Evolutionary conservation across 2,329 filamentous ascomycete genomes (phyloP), one percentile per base, ranked within the genome.

Genomic region (Raffaelea ambrosiae): DNA sequence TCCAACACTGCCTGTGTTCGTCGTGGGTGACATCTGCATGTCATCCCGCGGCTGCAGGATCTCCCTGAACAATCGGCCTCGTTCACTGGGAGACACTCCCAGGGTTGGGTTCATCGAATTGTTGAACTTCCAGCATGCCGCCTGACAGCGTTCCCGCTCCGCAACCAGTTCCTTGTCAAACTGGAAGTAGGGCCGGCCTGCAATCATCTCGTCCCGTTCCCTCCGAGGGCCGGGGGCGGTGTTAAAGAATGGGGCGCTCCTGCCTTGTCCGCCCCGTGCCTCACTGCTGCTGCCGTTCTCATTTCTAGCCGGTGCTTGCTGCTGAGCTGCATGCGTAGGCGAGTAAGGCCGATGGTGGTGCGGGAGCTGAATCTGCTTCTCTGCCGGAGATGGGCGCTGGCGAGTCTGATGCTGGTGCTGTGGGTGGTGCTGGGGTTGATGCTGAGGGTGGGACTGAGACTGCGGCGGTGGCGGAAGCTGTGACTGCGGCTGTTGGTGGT

Each of bases 151-250:
- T 60, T 93, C 83, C n/a, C 91, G 84, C 58, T 96, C 90, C 19
- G 86, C 74, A 14, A 86, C 76, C 5, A 98, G 75, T 58, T 88
- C 83, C 51, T 81, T 77, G 60, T 88, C 82, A 53, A 84, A 90
- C 7, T 87, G 86, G 51, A 82, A 83, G 65, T 88, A 97, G n/a
- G 80, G 76, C 38, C 86, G 76, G 13, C 87, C 87, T 29, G 74
- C 74, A 16, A 95, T 70, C 91, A 97, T 97, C 62, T 93, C 88
- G 51, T 94, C 86, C 65, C 93, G 93, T 61, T 95, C 88, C 1
- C 82, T 58, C 55, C 66, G 55, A 11, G 58, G 58, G 2, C 56
- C 53, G 1, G 62, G 47, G 40, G 51, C 47, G 4, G 48, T 55
- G 38, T 57, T 80, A 76, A 21, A n/a, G n/a, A n/a, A n/a, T n/a